A percentile compares a stretch with the other conserved stretches of the same genome.
Evolutionary conservation across 2,329 filamentous ascomycete species (phyloP).

Genomic region (Dothiorella sarmentorum): DNA sequence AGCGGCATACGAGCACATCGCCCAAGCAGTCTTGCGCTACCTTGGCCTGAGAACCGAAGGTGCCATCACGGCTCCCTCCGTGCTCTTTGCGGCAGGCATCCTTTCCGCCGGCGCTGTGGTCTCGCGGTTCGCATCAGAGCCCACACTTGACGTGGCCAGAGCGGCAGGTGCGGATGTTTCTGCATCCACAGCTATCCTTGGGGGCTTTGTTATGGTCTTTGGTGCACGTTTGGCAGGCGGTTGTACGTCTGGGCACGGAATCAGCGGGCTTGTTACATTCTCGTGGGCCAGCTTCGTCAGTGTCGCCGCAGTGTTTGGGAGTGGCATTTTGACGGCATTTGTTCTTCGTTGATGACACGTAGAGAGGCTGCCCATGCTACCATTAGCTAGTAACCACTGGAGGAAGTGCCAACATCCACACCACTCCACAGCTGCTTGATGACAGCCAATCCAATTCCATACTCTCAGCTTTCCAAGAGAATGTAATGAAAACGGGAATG

Average conservation of each 20-base stretch:
- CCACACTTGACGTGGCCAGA: background rate
- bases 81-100: slow-evolving; percentile 54
- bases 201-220: slow-evolving; percentile 57
- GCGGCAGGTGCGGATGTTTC: background rate
- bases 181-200: slow-evolving; percentile 42
- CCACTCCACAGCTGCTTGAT: no score
- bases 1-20: slow-evolving; percentile 58
- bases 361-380: no score
- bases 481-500: no score
- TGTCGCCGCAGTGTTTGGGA: slow-evolving; percentile 56
- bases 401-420: no score
- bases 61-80: slow-evolving; percentile 34
- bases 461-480: no score
- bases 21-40: slow-evolving; percentile 44
- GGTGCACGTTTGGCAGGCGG: slow-evolving; percentile 63
- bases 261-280: slow-evolving; percentile 63
- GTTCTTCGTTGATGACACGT: background rate
- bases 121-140: slow-evolving; percentile 15
- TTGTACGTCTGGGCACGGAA: slow-evolving; percentile 67
- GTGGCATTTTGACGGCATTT: slow-evolving; percentile 39
- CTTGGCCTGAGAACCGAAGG: slow-evolving; percentile 22
- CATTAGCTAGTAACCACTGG: no score
- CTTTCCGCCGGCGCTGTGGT: slow-evolving; percentile 46
- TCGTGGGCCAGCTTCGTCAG: slow-evolving; percentile 61
- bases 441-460: no score